Conservation (phyloP, 345 rosid species). For the Gossypium herbaceum region DNA sequence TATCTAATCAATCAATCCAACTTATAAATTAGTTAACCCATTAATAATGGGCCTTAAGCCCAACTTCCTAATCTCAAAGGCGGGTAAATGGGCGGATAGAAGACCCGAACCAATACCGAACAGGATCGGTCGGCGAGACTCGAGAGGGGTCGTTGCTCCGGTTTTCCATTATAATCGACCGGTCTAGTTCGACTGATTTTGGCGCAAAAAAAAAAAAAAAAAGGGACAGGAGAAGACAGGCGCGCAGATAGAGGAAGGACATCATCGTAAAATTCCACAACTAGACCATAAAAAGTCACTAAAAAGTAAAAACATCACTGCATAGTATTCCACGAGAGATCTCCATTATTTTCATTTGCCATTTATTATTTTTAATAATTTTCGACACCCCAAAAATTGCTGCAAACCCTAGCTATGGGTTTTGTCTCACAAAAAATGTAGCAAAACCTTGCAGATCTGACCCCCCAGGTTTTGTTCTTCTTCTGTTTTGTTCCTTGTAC, state of each 20-base stretch:
- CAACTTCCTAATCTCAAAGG: not conserved
- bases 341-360: not conserved
- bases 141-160: not conserved
- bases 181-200: not conserved
- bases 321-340: not conserved
- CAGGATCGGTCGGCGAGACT: no score
- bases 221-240: accelerated
- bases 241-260: not conserved
- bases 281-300: no score
- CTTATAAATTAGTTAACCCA: no score
- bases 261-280: not conserved
- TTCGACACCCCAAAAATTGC: not conserved
- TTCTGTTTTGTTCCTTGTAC: no score
- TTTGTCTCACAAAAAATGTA: no score
- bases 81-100: not conserved
- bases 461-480: no score
- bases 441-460: no score
- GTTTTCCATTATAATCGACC: not conserved
- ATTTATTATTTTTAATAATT: not conserved
- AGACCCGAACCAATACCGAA: not conserved
- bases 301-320: no score
- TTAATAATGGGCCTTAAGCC: not conserved
- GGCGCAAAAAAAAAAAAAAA: slow-evolving; percentile 8
- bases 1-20: no score
- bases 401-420: slow-evolving; percentile 9